A percentile compares a stretch with the other conserved stretches of the same genome.
phyloP scores from a whole-genome alignment of 2,329 filamentous ascomycete genomes.

The Alternaria panax region DNA sequence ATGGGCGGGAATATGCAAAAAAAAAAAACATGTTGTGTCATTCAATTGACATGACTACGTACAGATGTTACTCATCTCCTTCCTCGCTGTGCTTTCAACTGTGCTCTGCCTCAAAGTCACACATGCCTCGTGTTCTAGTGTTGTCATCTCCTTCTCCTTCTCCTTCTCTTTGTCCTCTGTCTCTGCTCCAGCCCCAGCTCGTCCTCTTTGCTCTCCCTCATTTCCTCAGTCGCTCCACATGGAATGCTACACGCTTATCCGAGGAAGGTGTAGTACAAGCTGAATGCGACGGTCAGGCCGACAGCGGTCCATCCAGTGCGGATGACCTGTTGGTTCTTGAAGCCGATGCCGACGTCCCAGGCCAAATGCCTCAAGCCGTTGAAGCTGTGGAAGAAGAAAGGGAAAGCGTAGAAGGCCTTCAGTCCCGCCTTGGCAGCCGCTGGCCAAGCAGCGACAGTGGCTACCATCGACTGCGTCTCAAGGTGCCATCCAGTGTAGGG shows the following conservation, averaged over 20 bases:
- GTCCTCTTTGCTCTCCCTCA: not conserved
- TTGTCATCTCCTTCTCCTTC: not conserved
- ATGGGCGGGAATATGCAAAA: not conserved
- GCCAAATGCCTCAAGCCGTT: slow-evolving; percentile 76
- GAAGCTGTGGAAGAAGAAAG: slow-evolving; percentile 72
- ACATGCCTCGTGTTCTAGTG: not conserved
- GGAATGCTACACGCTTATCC: not conserved
- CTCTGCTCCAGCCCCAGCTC: not conserved
- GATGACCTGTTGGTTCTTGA: slow-evolving; percentile 70
- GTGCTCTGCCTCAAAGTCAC: not conserved
- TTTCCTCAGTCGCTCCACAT: not conserved
- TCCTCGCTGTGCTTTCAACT: not conserved
- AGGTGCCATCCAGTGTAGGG: slow-evolving; percentile 77
- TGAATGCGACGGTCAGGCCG: slow-evolving; percentile 59
- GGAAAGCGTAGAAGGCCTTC: slow-evolving; percentile 67
- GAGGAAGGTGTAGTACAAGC: slow-evolving; percentile 43
- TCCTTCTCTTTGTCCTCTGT: not conserved
- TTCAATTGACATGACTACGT: slow-evolving; percentile 12
- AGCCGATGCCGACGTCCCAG: slow-evolving; percentile 70
- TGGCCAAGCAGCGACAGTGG: slow-evolving; percentile 69
- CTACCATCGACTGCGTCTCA: slow-evolving; percentile 69
- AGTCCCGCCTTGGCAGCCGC: slow-evolving; percentile 64
- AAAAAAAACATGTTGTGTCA: not conserved
- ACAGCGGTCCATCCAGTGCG: slow-evolving; percentile 70
- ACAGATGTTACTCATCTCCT: slow-evolving; percentile 1